Percentiles rank a stretch among this genome's conserved stretches.
These are phyloP conservation scores for Penicillium waksmanii DNA, from an alignment of 495 filamentous ascomycete species.

Conservation along the genomic window DNA sequence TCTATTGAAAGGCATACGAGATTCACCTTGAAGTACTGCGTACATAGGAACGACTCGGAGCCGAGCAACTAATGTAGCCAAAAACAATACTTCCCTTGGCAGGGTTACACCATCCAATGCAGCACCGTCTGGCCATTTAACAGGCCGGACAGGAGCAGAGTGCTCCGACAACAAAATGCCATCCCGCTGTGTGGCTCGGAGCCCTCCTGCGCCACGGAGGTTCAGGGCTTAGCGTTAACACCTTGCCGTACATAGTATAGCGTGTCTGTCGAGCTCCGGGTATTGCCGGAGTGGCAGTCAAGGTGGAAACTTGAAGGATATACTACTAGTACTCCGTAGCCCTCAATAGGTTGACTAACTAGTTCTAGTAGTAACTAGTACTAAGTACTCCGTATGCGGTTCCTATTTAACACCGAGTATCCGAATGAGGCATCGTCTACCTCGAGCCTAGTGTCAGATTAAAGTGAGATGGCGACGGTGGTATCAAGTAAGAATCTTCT, in stretches of 20 bases:
- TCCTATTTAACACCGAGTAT: constrained; percentile 15
- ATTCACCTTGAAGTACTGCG: too few species aligned
- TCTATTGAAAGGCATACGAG: background rate
- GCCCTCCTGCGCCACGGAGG: constrained; percentile 27
- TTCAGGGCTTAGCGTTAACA: constrained; percentile 18
- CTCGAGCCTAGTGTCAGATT: background rate
- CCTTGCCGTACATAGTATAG: background rate
- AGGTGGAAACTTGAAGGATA: background rate
- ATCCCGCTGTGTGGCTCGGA: constrained; percentile 30
- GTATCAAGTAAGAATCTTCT: too few species aligned
- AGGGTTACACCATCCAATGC: constrained; percentile 1
- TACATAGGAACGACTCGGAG: background rate
- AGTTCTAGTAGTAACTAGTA: background rate
- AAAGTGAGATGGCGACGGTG: background rate
- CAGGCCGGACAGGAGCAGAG: constrained; percentile 23
- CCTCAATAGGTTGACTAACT: background rate
- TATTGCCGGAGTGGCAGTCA: constrained; percentile 6
- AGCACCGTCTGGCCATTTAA: background rate
- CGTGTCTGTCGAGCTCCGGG: constrained; percentile 5
- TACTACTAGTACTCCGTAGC: background rate
- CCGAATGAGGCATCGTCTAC: constrained; percentile 13
- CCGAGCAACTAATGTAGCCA: background rate
- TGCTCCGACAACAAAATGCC: constrained; percentile 31
- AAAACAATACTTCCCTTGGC: background rate
- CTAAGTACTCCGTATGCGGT: background rate